Base-by-base conservation (phyloP, 192 early-diverging fungal species). In the Coemansia sp. region DNA sequence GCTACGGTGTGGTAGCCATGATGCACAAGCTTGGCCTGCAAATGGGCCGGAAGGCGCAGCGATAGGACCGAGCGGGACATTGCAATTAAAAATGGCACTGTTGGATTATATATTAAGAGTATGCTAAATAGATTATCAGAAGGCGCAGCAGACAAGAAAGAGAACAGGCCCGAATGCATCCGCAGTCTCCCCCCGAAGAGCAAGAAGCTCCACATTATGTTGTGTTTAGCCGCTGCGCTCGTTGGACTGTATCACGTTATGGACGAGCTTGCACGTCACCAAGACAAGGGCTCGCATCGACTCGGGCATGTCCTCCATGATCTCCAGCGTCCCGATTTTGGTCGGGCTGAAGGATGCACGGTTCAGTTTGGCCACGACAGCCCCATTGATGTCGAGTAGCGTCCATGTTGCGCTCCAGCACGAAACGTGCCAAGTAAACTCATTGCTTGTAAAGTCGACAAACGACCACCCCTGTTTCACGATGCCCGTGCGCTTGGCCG, bases 61-160 rank as follows among this genome's bases (percentile, higher is more conserved):
- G 64, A 67, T 5, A 67, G 46, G 6, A 67, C 64, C 1, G 56
- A 33, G 2, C 51, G 56, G 8, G 50, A 50, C 64, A 67, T 67
- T 37, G 11, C 31, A 14, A 29, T 35, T 15, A 31, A 14, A 25
- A 17, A 49, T 7, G 35, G 15, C n/a, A n/a, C n/a, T n/a, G 32
- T 34, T 33, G 33, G 10, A 31, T 27, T 33, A 2, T 9, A 45
- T 18, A 25, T 4, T 25, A 25, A 27, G 22, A 30, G 19, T 23
- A 34, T 18, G n/a, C 13, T 34, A 34, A 29, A 18, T 49, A 49
- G 8, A 0, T 13, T 51, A 15, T 46, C 26, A 15, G n/a, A 14
- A 14, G 34, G 30, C 30, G 30, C 4, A 31, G 30, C 30, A 6
- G n/a, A 26, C 11, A 8, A n/a, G 23, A 43, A 15, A n/a, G 2